These are phyloP conservation scores for Hypoxylon sp. DNA, from an alignment of 2,329 filamentous ascomycete genomes.

Conservation along the genomic window DNA sequence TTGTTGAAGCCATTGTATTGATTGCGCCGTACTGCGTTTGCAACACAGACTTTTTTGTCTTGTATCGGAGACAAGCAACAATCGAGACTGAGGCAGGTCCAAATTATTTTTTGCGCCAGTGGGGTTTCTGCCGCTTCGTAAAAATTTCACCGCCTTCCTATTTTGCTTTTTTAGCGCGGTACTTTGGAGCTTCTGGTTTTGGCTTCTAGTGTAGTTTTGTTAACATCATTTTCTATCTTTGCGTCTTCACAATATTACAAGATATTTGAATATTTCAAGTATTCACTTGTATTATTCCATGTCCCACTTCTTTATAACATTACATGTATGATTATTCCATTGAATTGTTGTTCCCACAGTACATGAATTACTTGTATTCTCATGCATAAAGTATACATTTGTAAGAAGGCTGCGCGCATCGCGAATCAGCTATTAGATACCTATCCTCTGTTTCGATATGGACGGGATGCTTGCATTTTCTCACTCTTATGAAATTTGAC, in stretches of 20 bases:
- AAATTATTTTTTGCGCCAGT: conserved; percentile 39
- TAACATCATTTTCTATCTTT: background rate
- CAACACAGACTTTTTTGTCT: conserved; percentile 22
- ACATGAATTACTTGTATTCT: background rate
- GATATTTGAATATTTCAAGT: background rate
- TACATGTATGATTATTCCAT: background rate
- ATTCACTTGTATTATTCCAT: background rate
- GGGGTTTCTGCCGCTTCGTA: conserved; percentile 38
- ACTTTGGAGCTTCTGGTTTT: no score
- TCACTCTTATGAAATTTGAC: background rate
- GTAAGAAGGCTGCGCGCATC: background rate
- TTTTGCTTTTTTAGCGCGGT: background rate
- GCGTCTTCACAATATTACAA: no score
- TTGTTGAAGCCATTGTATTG: conserved; percentile 56
- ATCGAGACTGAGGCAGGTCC: conserved; percentile 16
- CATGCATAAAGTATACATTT: background rate
- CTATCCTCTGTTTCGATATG: background rate
- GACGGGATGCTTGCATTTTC: background rate
- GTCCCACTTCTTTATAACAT: background rate
- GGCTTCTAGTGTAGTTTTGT: no score
- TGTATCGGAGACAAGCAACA: conserved; percentile 19
- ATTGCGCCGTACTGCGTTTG: conserved; percentile 25
- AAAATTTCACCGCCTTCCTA: conserved; percentile 37
- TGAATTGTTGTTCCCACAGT: background rate
- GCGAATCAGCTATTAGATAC: no score